A percentile compares a stretch with the other conserved stretches of the same genome.
Evolutionary conservation across 2,329 filamentous ascomycete genomes (phyloP).

Genomic region (Cercospora beticola): DNA sequence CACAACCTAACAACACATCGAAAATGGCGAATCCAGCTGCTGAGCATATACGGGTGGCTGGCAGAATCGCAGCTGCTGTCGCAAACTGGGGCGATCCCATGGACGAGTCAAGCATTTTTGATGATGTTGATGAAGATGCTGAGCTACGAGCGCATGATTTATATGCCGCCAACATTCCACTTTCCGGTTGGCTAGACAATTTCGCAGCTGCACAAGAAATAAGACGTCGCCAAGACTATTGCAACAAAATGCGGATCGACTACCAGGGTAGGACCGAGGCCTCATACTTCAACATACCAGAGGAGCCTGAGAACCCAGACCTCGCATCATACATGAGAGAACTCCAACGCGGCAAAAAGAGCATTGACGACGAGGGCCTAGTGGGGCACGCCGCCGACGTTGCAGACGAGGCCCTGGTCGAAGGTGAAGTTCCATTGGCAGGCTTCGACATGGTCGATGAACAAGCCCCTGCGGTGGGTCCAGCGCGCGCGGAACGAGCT

Average conservation of each 20-base stretch:
- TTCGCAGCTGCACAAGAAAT: not conserved
- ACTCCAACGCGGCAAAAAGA: not conserved
- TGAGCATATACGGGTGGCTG: too few species aligned
- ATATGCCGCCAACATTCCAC: not conserved
- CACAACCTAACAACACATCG: too few species aligned
- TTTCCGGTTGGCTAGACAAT: not conserved
- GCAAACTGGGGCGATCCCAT: not conserved
- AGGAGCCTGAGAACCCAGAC: not conserved
- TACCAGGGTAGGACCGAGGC: not conserved
- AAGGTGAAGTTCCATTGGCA: not conserved
- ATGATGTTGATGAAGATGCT: not conserved
- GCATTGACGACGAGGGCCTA: not conserved
- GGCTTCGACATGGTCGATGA: not conserved
- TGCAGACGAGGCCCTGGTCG: not conserved
- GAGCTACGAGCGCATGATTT: not conserved
- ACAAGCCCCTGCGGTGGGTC: not conserved
- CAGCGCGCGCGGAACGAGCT: not conserved
- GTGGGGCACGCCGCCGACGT: not conserved
- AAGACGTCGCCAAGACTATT: not conserved
- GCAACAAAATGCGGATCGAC: not conserved
- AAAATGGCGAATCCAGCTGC: too few species aligned
- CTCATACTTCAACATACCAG: not conserved
- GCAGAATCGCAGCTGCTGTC: constrained; percentile 45
- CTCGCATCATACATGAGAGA: not conserved
- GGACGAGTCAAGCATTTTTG: not conserved